Base-by-base conservation (phyloP, 345 rosid species). In the Euphorbia pulcherrima region DNA sequence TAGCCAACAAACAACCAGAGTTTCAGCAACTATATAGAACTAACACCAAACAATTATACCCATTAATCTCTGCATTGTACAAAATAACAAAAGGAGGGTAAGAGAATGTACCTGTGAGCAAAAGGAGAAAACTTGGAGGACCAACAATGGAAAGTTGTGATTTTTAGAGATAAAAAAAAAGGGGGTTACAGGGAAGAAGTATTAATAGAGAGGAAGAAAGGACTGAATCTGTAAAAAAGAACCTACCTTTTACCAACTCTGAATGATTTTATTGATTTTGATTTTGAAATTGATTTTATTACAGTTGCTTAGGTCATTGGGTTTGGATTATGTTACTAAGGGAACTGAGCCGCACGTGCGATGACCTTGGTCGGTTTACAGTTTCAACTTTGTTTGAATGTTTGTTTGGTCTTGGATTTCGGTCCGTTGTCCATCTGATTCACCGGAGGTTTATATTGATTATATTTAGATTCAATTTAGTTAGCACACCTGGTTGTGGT, bases 11-110 rank as follows among this genome's bases (percentile, higher is more conserved):
- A 48, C 3, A 48, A 48, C 52, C 52, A 48, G n/a, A n/a, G n/a
- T n/a, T n/a, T n/a, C n/a, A n/a, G n/a, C n/a, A 48, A 52, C 88
- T 52, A 71, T 82, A 50, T n/a, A 62, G 57, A 78, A 75, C 85
- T 60, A 73, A 76, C 80, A 60, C 48, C 62, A 51, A 64, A 26
- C 57, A 65, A 71, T 24, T 13, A 8, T 16, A 64, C 27, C 28
- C n/a, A n/a, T n/a, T n/a, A n/a, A n/a, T n/a, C n/a, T n/a, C n/a
- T n/a, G n/a, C n/a, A n/a, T n/a, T n/a, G n/a, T n/a, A n/a, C 70
- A 40, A 39, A 26, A 40, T 55, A 52, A 28, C 60, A 8, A 27
- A 26, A 41, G 23, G 47, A 23, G 60, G 35, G 55, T 0, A 0
- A 20, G 10, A n/a, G n/a, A 66, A 37, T 29, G 69, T 26, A 72